These are phyloP conservation scores for Podaxis sp. DNA, from an alignment of 768 basidiomycete species.

Conservation along the genomic window DNA sequence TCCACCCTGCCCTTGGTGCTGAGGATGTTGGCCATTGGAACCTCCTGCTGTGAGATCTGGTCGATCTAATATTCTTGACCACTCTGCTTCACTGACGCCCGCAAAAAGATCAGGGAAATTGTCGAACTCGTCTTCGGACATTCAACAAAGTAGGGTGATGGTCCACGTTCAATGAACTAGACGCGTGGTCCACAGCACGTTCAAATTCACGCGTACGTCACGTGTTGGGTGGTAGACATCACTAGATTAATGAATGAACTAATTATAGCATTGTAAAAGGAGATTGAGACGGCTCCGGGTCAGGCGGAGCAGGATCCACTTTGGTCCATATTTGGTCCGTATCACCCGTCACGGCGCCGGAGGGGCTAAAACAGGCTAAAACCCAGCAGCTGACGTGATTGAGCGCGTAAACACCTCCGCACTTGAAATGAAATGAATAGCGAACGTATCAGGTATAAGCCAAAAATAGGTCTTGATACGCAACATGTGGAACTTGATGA, in stretches of 20 bases:
- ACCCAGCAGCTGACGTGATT: not conserved
- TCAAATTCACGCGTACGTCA: not conserved
- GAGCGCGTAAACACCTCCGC: slow-evolving; percentile 1
- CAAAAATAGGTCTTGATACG: not conserved
- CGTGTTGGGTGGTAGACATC: not conserved
- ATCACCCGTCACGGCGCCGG: not conserved
- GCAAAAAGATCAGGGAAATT: slow-evolving; percentile 53
- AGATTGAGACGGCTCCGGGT: not conserved
- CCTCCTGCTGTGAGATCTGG: not conserved
- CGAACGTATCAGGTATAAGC: not conserved
- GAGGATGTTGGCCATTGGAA: not conserved
- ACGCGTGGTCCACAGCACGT: not conserved
- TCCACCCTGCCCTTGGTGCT: not conserved
- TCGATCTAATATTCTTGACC: slow-evolving; percentile 36
- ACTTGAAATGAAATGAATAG: not conserved
- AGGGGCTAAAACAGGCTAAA: not conserved
- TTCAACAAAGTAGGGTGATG: slow-evolving; percentile 10
- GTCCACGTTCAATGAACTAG: not conserved
- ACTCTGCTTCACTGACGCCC: slow-evolving; percentile 49
- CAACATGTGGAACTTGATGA: slow-evolving; percentile 7
- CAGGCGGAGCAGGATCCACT: not conserved
- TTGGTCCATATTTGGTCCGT: not conserved
- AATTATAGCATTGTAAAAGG: not conserved
- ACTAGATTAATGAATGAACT: not conserved
- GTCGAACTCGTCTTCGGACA: slow-evolving; percentile 56